Base-by-base conservation (phyloP, 2,329 filamentous ascomycete species). In the Aspergillus novoparasiticus region DNA sequence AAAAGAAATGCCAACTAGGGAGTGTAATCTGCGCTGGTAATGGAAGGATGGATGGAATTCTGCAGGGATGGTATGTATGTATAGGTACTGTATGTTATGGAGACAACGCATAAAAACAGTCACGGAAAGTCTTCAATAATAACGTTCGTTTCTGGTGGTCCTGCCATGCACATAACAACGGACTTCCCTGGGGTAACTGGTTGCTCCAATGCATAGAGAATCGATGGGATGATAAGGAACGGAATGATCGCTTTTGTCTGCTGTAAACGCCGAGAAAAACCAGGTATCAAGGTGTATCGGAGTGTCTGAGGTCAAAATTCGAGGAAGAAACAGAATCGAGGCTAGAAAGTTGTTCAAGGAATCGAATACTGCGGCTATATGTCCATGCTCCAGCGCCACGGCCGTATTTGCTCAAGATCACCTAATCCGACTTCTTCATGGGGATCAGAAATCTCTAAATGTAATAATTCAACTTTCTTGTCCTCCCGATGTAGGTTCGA, bases 301-400 rank as follows among this genome's bases (percentile, higher is more conserved):
- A 30, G 55, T 23, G 21, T 57, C 39, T 61, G 55, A 50, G 45
- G 51, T 59, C 46, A 54, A 36, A 46, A n/a, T 53, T 21, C 46
- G 43, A n/a, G 53, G 41, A 45, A 32, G 28, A 48, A 23, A 23
- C 23, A 57, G 21, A 28, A 54, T 36, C 14, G 23, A 53, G 21
- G 30, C 21, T 26, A 23, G n/a, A 32, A 23, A 21, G 10, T 39
- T 55, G 14, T 32, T 39, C 11, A 19, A 39, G 32, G 41, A 28
- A 28, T 36, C 21, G 32, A n/a, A 34, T 23, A 11, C 41, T 23
- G 34, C 21, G 34, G 56, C 73, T 71, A 80, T 45, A 80, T 75
- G 63, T 80, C 78, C 77, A 80, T 80, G 65, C 78, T 80, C 78
- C 78, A 80, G 64, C 78, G 74, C 72, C 74, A 80, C 14, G 77